A percentile compares a stretch with the other conserved stretches of the same genome.
These are phyloP conservation scores for Spongospora subterranea DNA, from an alignment of 208 protist genomes.

Conservation along the genomic window DNA sequence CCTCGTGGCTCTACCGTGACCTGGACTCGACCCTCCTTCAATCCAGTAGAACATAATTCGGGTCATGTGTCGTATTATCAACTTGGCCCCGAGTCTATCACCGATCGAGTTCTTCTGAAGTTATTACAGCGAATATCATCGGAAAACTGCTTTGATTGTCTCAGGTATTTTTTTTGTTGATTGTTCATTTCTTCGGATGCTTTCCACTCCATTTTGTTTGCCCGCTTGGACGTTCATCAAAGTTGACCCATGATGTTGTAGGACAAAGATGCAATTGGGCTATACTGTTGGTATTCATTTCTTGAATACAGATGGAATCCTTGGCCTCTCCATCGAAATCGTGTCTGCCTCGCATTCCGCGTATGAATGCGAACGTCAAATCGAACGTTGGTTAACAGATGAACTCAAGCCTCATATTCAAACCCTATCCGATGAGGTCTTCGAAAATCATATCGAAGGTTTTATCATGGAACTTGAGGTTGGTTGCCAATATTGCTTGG, in stretches of 20 bases:
- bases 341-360: slow-evolving; percentile 16
- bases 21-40: slow-evolving; percentile 22
- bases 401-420: background rate
- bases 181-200: background rate
- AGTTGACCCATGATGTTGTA: background rate
- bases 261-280: slow-evolving; percentile 13
- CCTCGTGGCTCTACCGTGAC: background rate
- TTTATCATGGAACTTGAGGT: slow-evolving; percentile 40
- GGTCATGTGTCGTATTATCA: slow-evolving; percentile 51
- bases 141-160: slow-evolving; percentile 20
- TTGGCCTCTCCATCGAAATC: slow-evolving; percentile 38
- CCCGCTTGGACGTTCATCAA: background rate
- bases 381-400: background rate
- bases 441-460: slow-evolving; percentile 48
- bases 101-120: background rate
- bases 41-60: background rate
- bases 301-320: slow-evolving; percentile 29
- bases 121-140: slow-evolving; percentile 9
- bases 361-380: background rate
- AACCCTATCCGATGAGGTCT: background rate
- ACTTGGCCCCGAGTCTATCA: background rate
- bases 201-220: background rate
- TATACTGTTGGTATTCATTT: background rate
- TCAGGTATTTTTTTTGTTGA: background rate
- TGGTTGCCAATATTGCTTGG: background rate